phyloP scores from a whole-genome alignment of 306 rosid genomes.

The Vigna hirtella region DNA sequence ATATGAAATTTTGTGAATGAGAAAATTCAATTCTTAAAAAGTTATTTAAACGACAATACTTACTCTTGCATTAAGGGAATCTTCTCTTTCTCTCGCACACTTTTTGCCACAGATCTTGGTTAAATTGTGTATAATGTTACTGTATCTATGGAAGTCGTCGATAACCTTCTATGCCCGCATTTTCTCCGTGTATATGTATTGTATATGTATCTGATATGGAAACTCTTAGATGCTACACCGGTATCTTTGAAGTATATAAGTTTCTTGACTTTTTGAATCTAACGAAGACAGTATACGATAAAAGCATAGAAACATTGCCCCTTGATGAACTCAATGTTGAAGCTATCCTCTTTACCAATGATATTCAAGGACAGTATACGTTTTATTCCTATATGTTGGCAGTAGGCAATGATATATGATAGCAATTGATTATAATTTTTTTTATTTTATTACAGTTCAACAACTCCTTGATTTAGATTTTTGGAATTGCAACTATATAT shows the following conservation, averaged over 20 bases:
- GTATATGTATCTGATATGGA: neutral
- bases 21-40: neutral
- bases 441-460: neutral
- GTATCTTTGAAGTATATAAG: neutral
- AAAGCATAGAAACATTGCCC: neutral
- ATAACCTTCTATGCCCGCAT: neutral
- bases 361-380: neutral
- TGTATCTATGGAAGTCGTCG: neutral
- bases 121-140: neutral
- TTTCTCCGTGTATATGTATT: neutral
- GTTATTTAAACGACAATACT: neutral
- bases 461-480: neutral
- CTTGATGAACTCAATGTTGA: neutral
- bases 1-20: neutral
- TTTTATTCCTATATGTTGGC: neutral
- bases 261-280: neutral
- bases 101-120: neutral
- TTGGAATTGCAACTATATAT: neutral
- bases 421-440: neutral
- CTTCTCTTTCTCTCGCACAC: neutral
- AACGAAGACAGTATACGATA: neutral
- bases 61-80: neutral
- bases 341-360: neutral
- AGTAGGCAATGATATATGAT: neutral
- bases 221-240: neutral